Percentiles rank a stretch among this genome's conserved stretches.
These are phyloP conservation scores for Ascochyta rabiei DNA, from an alignment of 2,329 filamentous ascomycete genomes.

Conservation along the genomic window DNA sequence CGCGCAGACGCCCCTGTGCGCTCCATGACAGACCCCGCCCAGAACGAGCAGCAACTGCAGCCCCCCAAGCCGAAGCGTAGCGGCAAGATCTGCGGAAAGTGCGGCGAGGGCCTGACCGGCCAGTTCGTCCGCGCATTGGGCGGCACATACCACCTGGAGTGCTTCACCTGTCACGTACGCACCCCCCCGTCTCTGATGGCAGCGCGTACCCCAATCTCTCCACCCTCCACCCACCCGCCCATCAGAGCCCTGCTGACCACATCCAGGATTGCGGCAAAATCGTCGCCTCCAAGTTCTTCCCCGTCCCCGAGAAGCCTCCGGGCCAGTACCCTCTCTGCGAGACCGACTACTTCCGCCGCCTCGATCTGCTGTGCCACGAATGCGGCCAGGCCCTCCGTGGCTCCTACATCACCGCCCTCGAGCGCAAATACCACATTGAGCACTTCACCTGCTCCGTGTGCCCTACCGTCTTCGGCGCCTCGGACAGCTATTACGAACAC, in stretches of 20 bases:
- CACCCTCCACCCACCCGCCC: not conserved
- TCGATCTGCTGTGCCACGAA: conserved; percentile 88
- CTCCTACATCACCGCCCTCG: conserved; percentile 96
- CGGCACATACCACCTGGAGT: conserved; percentile 95
- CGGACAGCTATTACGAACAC: conserved; percentile 99
- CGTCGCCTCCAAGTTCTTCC: conserved; percentile 98
- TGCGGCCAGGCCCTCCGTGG: conserved; percentile 92
- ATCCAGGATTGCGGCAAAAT: conserved; percentile 93
- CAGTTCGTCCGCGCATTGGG: conserved; percentile 95
- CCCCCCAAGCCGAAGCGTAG: conserved; percentile 39
- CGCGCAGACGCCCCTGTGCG: conserved; percentile 30
- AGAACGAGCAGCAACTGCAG: conserved; percentile 24
- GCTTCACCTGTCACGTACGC: conserved; percentile 90
- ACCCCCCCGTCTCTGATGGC: not conserved
- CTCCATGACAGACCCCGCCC: conserved; percentile 39
- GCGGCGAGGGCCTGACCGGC: conserved; percentile 82
- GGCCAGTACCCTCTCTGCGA: conserved; percentile 95
- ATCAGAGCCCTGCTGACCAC: conserved; percentile 1
- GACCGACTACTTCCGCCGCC: conserved; percentile 91
- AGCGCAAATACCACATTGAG: conserved; percentile 96
- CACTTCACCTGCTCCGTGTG: conserved; percentile 98
- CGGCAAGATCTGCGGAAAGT: conserved; percentile 73
- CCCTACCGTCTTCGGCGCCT: conserved; percentile 95
- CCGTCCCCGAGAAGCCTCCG: conserved; percentile 87
- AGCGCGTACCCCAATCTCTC: not conserved